Evolutionary conservation across 164 flowering plant species (phyloP).

Genomic region (Liquidambar formosana): DNA sequence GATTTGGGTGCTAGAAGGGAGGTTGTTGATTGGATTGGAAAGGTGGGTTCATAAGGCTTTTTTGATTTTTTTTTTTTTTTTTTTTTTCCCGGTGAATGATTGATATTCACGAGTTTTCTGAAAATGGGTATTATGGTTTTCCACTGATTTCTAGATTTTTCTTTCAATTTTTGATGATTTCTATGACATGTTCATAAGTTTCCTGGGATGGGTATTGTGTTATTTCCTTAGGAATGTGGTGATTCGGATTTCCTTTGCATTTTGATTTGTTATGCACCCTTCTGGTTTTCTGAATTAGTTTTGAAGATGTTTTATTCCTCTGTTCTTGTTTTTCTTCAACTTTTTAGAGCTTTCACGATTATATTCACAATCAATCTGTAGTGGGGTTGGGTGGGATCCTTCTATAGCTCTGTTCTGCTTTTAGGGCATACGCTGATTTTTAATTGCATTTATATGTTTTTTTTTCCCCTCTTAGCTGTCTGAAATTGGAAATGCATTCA

Average conservation of each 20-base stretch:
- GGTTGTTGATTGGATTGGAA: slow-evolving; percentile 80
- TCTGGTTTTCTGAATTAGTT: neutral
- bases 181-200: no score
- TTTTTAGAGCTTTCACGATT: neutral
- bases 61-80: slow-evolving; percentile 1
- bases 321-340: neutral
- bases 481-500: no score
- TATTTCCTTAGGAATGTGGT: no score
- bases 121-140: no score
- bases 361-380: slow-evolving; percentile 4
- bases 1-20: slow-evolving; percentile 58
- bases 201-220: neutral
- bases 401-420: neutral
- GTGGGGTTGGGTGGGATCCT: slow-evolving; percentile 4
- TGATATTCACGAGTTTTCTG: neutral
- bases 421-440: slow-evolving; percentile 6
- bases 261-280: neutral
- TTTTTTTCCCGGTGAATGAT: neutral
- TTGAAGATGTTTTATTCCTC: neutral
- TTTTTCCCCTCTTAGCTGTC: neutral
- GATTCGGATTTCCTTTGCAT: neutral
- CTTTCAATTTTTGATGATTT: no score
- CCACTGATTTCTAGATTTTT: no score
- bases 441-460: neutral
- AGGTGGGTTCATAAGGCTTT: slow-evolving; percentile 46